phyloP scores from a whole-genome alignment of 768 basidiomycete genomes.

The Sporobolomyces pararoseus region DNA sequence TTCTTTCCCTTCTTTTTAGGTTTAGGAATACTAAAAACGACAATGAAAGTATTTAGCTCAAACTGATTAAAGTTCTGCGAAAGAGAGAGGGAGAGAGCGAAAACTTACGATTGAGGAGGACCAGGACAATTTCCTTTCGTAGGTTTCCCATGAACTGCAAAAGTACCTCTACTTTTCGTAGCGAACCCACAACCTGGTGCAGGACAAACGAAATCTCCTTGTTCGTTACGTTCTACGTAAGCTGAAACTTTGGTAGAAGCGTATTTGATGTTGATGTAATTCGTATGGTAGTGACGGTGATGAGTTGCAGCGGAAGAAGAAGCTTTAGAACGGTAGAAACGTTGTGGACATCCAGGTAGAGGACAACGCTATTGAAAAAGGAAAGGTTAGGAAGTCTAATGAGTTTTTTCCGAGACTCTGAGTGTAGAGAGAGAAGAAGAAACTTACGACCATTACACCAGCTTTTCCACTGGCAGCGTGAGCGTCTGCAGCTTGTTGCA shows the following conservation, averaged over 20 bases:
- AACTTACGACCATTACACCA: conserved; percentile 2
- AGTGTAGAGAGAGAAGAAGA: background rate
- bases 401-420: too few relatives aligned
- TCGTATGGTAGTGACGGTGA: conserved; percentile 5
- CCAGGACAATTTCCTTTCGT: too few relatives aligned
- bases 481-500: background rate
- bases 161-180: conserved; percentile 11
- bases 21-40: too few relatives aligned
- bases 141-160: too few relatives aligned
- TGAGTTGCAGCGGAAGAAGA: background rate
- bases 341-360: background rate
- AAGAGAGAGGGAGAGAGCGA: too few relatives aligned
- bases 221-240: background rate
- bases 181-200: background rate
- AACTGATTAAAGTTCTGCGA: too few relatives aligned
- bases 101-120: too few relatives aligned
- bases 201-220: conserved; percentile 10
- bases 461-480: conserved; percentile 1
- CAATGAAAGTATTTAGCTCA: too few relatives aligned
- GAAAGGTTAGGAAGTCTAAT: background rate
- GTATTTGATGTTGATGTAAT: background rate
- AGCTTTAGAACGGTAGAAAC: conserved; percentile 12
- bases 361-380: background rate
- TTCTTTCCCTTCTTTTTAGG: too few relatives aligned
- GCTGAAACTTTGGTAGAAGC: background rate